These are phyloP conservation scores for Fraxinus baroniana DNA, from an alignment of 305 asterid species.

Conservation along the genomic window DNA sequence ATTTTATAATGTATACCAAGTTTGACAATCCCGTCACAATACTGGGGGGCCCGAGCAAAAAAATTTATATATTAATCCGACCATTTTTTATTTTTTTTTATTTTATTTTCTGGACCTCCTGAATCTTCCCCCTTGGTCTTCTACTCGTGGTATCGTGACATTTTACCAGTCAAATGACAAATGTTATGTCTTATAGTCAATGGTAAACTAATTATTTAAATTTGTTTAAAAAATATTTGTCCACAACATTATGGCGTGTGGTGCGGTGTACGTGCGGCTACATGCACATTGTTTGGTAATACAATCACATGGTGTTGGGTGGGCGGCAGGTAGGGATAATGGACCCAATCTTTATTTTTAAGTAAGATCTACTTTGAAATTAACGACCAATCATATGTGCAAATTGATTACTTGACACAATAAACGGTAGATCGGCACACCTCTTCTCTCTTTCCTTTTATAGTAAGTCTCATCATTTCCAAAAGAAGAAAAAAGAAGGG, in stretches of 20 bases:
- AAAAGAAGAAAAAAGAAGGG: neutral
- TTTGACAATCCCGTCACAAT: too few relatives aligned
- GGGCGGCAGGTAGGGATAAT: constrained; percentile 32
- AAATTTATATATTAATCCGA: too few relatives aligned
- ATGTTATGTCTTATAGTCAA: too few relatives aligned
- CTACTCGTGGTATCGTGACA: too few relatives aligned
- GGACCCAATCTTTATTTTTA: constrained; percentile 23
- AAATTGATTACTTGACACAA: neutral
- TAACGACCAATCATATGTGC: constrained; percentile 10
- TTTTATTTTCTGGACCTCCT: too few relatives aligned
- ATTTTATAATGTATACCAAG: too few relatives aligned
- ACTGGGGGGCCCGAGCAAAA: too few relatives aligned
- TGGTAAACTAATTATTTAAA: neutral
- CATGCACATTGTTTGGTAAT: neutral
- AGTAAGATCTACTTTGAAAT: constrained; percentile 34
- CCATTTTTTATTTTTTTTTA: too few relatives aligned
- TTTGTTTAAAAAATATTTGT: neutral
- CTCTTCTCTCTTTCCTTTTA: neutral
- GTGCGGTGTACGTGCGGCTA: neutral
- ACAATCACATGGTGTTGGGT: constrained; percentile 39
- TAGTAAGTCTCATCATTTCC: neutral
- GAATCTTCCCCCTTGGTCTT: too few relatives aligned
- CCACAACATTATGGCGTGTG: neutral
- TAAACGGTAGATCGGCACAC: neutral
- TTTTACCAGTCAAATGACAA: neutral